Base-by-base conservation (phyloP, 202 grass and related monocot genomes). In the Dendrocalamus latiflorus region DNA sequence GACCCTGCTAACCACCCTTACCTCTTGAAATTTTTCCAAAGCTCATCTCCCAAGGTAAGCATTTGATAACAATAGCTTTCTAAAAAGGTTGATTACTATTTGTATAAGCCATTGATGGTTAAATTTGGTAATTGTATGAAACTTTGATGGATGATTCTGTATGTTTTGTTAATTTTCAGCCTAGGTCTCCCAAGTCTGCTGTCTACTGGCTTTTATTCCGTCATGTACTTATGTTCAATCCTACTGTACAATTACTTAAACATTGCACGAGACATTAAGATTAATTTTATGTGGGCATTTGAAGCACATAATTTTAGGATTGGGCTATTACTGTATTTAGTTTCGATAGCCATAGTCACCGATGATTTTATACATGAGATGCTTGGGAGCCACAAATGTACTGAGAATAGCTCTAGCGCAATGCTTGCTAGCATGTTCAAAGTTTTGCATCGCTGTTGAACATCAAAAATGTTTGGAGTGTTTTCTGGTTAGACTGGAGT, bases 11-110 rank as follows among this genome's bases (percentile, higher is more conserved):
- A 99, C 70, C 93, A 92, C 57, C 93, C 93, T 36, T 84, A 84
- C 65, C 89, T 99, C 30, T 41, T 83, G 56, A 99, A 94, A 59
- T 99, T 85, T 86, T 99, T 99, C 86, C 83, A 92, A 57, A 88
- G 75, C 56, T 38, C 74, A 25, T 80, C 75, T 56, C 5, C 83
- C 78, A 99, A 99, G 84, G 97, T 99, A 88, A 85, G 33, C 45
- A 70, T 20, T 37, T 82, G 28, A 10, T 10, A 25, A 37, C 58
- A 49, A 17, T 47, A 45, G 3, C 54, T 58, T 36, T 41, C 0
- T 9, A 44, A 84, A 81, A 49, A 53, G 6, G 7, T 58, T 48
- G 0, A 20, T 15, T 44, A 41, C 37, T 56, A 57, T 41, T 86
- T 56, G 2, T 11, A n/a, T 42, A 0, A 10, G 26, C 28, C 3